Percentiles rank a stretch among this genome's conserved stretches.
These are phyloP conservation scores for Brassica nigra DNA, from an alignment of 345 rosid genomes.

Conservation along the genomic window DNA sequence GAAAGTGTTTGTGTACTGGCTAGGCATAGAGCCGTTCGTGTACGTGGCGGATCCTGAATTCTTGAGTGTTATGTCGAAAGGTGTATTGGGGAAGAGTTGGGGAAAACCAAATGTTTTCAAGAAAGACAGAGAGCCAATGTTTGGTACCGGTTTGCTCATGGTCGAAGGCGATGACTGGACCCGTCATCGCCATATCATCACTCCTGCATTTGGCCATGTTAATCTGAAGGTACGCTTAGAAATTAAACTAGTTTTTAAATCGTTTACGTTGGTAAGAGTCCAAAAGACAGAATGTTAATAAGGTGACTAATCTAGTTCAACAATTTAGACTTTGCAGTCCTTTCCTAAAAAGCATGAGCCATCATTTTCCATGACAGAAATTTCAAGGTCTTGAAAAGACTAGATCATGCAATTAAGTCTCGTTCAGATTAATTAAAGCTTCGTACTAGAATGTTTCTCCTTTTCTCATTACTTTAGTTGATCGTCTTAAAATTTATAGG, in stretches of 20 bases:
- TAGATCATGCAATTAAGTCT: conserved; percentile 9
- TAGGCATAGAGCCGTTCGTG: conserved; percentile 90
- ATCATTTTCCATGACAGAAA: conserved; percentile 11
- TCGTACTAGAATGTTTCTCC: background rate
- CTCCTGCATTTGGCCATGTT: conserved; percentile 78
- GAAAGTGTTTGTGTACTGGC: conserved; percentile 48
- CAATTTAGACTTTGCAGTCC: conserved; percentile 19
- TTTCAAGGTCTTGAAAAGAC: conserved; percentile 26
- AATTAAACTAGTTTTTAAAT: background rate
- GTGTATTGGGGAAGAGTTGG: conserved; percentile 8
- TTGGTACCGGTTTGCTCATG: conserved; percentile 82
- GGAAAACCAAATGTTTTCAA: conserved; percentile 1
- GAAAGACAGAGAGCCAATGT: conserved; percentile 82
- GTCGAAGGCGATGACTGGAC: conserved; percentile 93
- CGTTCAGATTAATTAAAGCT: conserved; percentile 24
- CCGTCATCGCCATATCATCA: conserved; percentile 80
- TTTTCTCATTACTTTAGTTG: conserved; percentile 9
- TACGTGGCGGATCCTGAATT: conserved; percentile 36
- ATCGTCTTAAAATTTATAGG: conserved; percentile 34
- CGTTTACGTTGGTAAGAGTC: conserved; percentile 20
- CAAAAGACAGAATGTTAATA: conserved; percentile 13
- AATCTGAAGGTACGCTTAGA: conserved; percentile 65
- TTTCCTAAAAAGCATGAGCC: conserved; percentile 24
- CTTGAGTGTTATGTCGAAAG: conserved; percentile 2
- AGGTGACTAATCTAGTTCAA: conserved; percentile 35